phyloP scores from a whole-genome alignment of 371 early-diverging fungal genomes.

The Umbelopsis sp. region DNA sequence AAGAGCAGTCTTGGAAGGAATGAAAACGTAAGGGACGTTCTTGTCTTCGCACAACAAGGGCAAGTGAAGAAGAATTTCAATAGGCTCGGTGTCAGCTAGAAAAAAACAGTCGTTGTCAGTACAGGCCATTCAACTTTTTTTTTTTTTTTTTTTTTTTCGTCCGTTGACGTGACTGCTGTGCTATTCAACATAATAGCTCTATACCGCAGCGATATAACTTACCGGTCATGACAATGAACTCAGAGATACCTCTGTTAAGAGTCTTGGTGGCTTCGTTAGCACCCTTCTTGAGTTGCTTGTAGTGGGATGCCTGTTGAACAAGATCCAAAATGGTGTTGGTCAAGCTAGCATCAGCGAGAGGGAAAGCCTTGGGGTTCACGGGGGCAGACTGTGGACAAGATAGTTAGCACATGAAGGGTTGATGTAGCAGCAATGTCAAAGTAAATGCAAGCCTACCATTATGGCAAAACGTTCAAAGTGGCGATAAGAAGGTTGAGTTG shows the following conservation, averaged over 20 bases:
- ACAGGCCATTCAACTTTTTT: no score
- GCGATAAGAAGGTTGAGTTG: constrained; percentile 17
- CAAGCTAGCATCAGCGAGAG: constrained; percentile 90
- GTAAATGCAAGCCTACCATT: background rate
- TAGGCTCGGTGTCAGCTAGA: constrained; percentile 94
- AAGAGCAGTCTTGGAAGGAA: constrained; percentile 95
- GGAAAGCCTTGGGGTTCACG: constrained; percentile 85
- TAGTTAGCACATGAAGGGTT: background rate
- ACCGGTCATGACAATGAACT: constrained; percentile 97
- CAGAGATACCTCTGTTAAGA: constrained; percentile 98
- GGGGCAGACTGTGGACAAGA: constrained; percentile 24
- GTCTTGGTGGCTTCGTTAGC: constrained; percentile 99
- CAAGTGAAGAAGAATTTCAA: constrained; percentile 97
- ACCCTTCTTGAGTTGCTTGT: constrained; percentile 99
- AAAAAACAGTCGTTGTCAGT: background rate
- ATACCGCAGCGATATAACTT: constrained; percentile 25
- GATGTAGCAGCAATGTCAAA: background rate
- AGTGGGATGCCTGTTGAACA: constrained; percentile 96
- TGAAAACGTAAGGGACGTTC: constrained; percentile 98
- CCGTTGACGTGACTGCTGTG: background rate
- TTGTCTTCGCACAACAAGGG: constrained; percentile 99
- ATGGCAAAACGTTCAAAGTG: constrained; percentile 20
- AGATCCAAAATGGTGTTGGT: constrained; percentile 94
- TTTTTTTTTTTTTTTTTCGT: background rate
- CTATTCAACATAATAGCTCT: background rate